Base-by-base conservation (phyloP, 257 asterid species). In the Nemophila menziesii region DNA sequence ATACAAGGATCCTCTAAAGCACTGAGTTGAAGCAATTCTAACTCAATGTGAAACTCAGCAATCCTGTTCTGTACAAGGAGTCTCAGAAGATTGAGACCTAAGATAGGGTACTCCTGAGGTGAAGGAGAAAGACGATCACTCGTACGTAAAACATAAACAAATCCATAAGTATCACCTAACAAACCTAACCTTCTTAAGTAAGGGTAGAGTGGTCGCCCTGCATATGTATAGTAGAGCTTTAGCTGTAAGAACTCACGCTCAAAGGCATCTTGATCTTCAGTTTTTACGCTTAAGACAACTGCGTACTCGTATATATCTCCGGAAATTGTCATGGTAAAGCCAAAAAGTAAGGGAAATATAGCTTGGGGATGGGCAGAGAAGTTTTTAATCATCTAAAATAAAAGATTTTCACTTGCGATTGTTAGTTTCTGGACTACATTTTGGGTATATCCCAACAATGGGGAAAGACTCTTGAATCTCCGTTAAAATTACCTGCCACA, bases 251-350 rank as follows among this genome's bases (percentile, higher is more conserved):
- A 90, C 58, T 90, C 96, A 65, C 99, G 79, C 72, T 90, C 96
- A 46, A 90, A 82, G 47, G 96, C 86, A 51, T 75, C 90, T 53
- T 85, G 94, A 50, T 90, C 94, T 69, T 85, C 93, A 58, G 54
- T 68, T 72, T 82, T 82, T 71, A 90, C 94, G 37, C 92, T 74
- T 40, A 86, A 61, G 49, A 85, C 72, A 56, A 90, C 93, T 24
- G 96, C 99, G 60, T 79, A 86, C 77, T 90, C 99, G 20, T 74
- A 90, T 51, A 90, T 77, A 57, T 85, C 94, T 68, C 96, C 99
- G 82, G 58, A 53, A 54, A 36, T 49, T 52, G 48, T 37, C 52
- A 33, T 49, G 13, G 39, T 22, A 38, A 34, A 11, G 33, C 9
- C n/a, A 37, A 11, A 29, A 24, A 22, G 24, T 24, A 13, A 45